A percentile compares a stretch with the other conserved stretches of the same genome.
Evolutionary conservation across 2,329 filamentous ascomycete species (phyloP).

Genomic region (Ceratocystis papillata): DNA sequence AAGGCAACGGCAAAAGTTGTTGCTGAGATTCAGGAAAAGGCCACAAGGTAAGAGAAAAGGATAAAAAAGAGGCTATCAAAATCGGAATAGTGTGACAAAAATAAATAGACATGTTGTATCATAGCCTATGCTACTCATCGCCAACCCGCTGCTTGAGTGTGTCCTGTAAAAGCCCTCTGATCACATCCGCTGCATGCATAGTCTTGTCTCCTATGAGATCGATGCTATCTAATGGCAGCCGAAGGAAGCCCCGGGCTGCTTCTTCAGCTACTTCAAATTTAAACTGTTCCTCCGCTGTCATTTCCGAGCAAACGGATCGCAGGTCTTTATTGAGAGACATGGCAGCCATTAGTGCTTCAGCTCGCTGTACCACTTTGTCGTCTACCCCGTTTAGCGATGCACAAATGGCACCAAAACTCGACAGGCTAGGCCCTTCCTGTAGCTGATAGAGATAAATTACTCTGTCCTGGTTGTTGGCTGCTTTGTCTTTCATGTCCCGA

Average conservation of each 20-base stretch:
- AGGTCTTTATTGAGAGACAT: slow-evolving; percentile 66
- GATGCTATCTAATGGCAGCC: background rate
- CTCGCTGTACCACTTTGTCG: slow-evolving; percentile 57
- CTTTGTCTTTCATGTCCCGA: slow-evolving; percentile 40
- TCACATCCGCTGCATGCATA: slow-evolving; percentile 20
- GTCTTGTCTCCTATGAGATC: background rate
- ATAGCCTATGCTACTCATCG: background rate
- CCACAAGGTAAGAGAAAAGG: slow-evolving; percentile 12
- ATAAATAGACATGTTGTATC: slow-evolving; percentile 3
- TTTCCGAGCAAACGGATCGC: slow-evolving; percentile 55
- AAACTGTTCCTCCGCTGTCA: slow-evolving; percentile 55
- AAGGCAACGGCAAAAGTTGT: slow-evolving; percentile 51
- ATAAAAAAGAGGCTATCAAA: slow-evolving; percentile 4
- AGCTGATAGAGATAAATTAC: slow-evolving; percentile 66
- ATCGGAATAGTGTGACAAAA: background rate
- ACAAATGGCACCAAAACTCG: slow-evolving; percentile 78
- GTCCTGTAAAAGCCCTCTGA: slow-evolving; percentile 13
- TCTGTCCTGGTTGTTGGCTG: slow-evolving; percentile 46
- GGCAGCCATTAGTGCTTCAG: slow-evolving; percentile 60
- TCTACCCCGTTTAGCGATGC: slow-evolving; percentile 81
- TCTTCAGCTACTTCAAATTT: slow-evolving; percentile 57
- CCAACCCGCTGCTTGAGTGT: background rate
- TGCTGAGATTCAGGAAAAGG: slow-evolving; percentile 31
- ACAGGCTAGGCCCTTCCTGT: slow-evolving; percentile 55
- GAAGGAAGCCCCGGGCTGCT: slow-evolving; percentile 49